These are phyloP conservation scores for Graphilbum fragrans DNA, from an alignment of 2,329 filamentous ascomycete species.

Conservation along the genomic window DNA sequence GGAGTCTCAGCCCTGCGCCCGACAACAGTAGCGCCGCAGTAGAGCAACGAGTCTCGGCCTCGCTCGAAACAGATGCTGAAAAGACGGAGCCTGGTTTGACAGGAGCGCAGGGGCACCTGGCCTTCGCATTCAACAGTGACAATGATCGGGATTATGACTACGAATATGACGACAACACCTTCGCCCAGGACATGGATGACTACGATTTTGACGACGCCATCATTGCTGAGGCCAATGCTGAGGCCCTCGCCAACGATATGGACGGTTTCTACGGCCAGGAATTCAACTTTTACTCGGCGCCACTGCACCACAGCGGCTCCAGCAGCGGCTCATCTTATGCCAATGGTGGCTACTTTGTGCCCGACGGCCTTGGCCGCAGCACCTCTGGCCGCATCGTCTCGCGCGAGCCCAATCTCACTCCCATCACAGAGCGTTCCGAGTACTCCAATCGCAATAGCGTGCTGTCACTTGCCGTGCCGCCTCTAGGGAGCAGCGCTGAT, in stretches of 20 bases:
- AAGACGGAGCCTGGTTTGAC: too few relatives aligned
- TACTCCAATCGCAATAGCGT: conserved; percentile 92
- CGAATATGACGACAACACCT: conserved; percentile 39
- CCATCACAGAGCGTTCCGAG: conserved; percentile 91
- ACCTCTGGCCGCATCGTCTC: conserved; percentile 64
- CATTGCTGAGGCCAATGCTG: conserved; percentile 89
- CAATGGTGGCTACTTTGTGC: conserved; percentile 83
- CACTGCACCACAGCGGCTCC: conserved; percentile 25
- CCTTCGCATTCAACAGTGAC: background rate
- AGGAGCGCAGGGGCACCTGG: background rate
- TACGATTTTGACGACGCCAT: conserved; percentile 71
- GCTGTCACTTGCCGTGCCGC: conserved; percentile 55
- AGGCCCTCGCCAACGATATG: conserved; percentile 80
- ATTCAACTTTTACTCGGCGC: conserved; percentile 82
- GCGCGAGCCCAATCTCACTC: conserved; percentile 83
- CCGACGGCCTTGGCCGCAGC: conserved; percentile 55
- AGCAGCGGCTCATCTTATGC: conserved; percentile 37
- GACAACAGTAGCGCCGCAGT: background rate
- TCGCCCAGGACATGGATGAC: conserved; percentile 38
- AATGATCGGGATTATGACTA: conserved; percentile 39
- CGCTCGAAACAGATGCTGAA: too few relatives aligned
- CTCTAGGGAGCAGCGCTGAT: conserved; percentile 23
- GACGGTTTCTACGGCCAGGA: conserved; percentile 94
- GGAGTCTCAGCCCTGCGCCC: background rate
- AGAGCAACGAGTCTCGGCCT: background rate